Conservation (phyloP, 352 stramenopile genomes). For the Thalassiosira oceanica region DNA sequence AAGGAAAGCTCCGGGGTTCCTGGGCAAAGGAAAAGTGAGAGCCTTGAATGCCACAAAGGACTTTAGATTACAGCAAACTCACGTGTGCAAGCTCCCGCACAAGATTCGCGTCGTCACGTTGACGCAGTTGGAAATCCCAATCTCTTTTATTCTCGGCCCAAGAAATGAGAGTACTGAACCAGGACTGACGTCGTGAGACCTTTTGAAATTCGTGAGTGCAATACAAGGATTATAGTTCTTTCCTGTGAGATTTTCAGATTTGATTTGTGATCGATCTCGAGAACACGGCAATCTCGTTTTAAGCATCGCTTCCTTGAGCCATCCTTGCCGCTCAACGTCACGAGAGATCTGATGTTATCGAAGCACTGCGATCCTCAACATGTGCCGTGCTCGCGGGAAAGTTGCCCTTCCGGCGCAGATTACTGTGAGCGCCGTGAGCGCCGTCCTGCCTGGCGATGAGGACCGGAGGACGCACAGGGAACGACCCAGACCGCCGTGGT, state of each 20-base stretch:
- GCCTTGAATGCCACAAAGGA: background rate
- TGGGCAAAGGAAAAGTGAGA: slow-evolving; percentile 9
- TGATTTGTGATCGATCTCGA: slow-evolving; percentile 21
- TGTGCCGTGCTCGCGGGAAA: too few species aligned
- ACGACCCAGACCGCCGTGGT: too few species aligned
- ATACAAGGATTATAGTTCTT: slow-evolving; percentile 49
- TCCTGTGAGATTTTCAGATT: slow-evolving; percentile 15
- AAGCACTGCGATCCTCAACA: too few species aligned
- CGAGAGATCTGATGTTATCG: slow-evolving; percentile 25
- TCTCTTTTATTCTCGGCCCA: slow-evolving; percentile 47
- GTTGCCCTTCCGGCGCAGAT: too few species aligned
- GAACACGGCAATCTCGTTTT: slow-evolving; percentile 16
- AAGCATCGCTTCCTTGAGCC: slow-evolving; percentile 29
- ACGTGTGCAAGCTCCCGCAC: slow-evolving; percentile 59
- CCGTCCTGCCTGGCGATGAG: too few species aligned
- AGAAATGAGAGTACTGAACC: slow-evolving; percentile 41
- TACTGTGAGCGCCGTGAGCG: too few species aligned
- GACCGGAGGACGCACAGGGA: too few species aligned
- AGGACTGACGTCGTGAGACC: slow-evolving; percentile 23
- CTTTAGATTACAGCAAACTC: slow-evolving; percentile 25
- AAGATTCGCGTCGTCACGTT: slow-evolving; percentile 31
- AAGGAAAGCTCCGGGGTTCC: slow-evolving; percentile 47
- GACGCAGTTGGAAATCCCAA: slow-evolving; percentile 74
- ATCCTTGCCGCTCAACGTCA: slow-evolving; percentile 5
- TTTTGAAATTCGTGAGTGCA: slow-evolving; percentile 61